Percentiles rank a stretch among this genome's conserved stretches.
Evolutionary conservation across 805 yeast genomes (phyloP).

Genomic region (Lipomyces kockii): DNA sequence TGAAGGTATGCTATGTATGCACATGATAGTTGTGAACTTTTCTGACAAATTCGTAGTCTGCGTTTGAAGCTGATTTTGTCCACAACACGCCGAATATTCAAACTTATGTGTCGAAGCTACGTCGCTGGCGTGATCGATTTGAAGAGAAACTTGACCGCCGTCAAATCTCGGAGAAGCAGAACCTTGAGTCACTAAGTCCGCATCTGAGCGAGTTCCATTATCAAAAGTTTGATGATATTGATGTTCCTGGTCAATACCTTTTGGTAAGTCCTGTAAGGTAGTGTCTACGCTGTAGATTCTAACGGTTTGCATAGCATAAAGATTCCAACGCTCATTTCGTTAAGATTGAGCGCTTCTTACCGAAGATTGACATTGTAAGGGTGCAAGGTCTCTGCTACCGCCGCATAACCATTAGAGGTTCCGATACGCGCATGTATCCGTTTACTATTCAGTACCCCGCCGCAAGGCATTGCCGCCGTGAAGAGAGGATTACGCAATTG

Average conservation of each 20-base stretch:
- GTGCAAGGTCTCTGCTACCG: conserved; percentile 91
- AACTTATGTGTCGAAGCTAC: conserved; percentile 76
- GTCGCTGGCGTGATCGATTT: conserved; percentile 90
- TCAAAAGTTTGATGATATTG: conserved; percentile 96
- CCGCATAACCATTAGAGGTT: conserved; percentile 86
- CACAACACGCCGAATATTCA: conserved; percentile 85
- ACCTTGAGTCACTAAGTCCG: conserved; percentile 89
- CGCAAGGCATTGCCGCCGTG: conserved; percentile 95
- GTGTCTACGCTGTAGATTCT: neutral
- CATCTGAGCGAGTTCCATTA: conserved; percentile 97
- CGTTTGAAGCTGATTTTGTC: conserved; percentile 90
- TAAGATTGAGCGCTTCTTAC: conserved; percentile 90
- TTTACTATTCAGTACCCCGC: conserved; percentile 98
- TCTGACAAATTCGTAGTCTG: conserved; percentile 80
- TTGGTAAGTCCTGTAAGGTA: conserved; percentile 52
- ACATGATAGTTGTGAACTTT: conserved; percentile 42
- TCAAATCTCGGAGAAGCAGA: conserved; percentile 63
- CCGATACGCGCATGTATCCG: conserved; percentile 88
- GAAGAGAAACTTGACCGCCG: conserved; percentile 91
- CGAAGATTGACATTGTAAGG: conserved; percentile 83
- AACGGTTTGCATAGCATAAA: conserved; percentile 46
- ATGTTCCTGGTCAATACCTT: conserved; percentile 95
- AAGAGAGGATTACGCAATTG: conserved; percentile 89
- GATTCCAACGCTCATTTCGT: conserved; percentile 89
- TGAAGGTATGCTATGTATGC: conserved; percentile 51